Conservation (phyloP, 129 eudicot genomes). For the Helichrysum umbraculigerum region DNA sequence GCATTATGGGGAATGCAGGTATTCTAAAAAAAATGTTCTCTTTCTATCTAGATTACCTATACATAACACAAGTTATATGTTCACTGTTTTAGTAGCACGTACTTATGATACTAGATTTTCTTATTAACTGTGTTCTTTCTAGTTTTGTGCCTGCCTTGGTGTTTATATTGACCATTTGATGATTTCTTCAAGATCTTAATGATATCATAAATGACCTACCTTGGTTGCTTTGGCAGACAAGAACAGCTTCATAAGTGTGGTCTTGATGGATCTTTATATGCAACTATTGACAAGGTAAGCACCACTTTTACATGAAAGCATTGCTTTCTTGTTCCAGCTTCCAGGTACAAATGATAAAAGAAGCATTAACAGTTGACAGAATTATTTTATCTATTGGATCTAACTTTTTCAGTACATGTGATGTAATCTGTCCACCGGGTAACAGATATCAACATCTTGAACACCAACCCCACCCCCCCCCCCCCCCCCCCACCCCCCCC, state of each 20-base stretch:
- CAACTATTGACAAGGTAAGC: constrained; percentile 65
- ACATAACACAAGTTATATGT: no score
- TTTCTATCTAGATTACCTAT: no score
- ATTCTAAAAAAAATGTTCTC: constrained; percentile 17
- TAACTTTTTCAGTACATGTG: neutral
- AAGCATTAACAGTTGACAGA: neutral
- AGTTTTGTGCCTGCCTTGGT: neutral
- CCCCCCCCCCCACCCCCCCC: no score
- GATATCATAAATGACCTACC: neutral
- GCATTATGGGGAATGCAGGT: constrained; percentile 94
- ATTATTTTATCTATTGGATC: neutral
- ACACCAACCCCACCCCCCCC: no score
- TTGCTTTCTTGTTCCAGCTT: constrained; percentile 10
- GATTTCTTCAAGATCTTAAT: neutral
- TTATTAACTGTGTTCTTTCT: neutral
- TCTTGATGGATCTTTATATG: constrained; percentile 78
- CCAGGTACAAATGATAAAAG: neutral
- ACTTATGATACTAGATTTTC: neutral
- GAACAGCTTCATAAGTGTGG: constrained; percentile 82
- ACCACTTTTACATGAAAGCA: constrained; percentile 1
- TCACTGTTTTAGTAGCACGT: neutral
- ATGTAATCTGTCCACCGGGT: neutral
- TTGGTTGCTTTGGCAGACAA: constrained; percentile 49
- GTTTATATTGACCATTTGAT: constrained; percentile 6
- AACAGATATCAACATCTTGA: constrained; percentile 1